These are phyloP conservation scores for Penicillium sp. DNA, from an alignment of 2,329 filamentous ascomycete genomes.

Conservation along the genomic window DNA sequence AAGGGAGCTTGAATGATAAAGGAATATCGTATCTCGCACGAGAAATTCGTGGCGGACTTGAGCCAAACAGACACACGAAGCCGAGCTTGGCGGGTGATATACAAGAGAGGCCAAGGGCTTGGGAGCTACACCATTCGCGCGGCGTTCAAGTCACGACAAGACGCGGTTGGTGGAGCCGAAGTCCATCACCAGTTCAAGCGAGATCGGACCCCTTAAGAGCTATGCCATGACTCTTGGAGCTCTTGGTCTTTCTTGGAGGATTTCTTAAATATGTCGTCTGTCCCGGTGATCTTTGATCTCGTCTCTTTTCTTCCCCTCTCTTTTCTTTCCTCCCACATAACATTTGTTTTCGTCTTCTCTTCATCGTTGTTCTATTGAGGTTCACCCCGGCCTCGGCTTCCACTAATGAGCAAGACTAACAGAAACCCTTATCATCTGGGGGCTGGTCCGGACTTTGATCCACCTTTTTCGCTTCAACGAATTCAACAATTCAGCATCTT, in stretches of 20 bases:
- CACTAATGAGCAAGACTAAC: conserved; percentile 8
- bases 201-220: conserved; percentile 8
- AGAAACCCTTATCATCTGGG: conserved; percentile 16
- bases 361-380: not conserved
- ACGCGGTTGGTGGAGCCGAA: conserved; percentile 3
- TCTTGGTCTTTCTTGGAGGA: not conserved
- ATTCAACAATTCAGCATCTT: too few relatives aligned
- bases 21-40: not conserved
- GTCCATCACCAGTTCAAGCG: not conserved
- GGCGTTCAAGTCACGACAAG: not conserved
- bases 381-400: not conserved
- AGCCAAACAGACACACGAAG: too few relatives aligned
- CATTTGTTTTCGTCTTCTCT: not conserved
- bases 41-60: not conserved
- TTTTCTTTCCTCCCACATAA: not conserved
- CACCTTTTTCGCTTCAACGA: conserved; percentile 11
- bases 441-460: conserved; percentile 16
- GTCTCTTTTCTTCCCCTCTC: not conserved
- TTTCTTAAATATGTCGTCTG: not conserved
- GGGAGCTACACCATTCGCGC: not conserved
- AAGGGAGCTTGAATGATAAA: not conserved
- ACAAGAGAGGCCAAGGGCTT: not conserved
- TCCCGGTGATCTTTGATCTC: not conserved
- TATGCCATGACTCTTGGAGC: conserved; percentile 5
- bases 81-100: not conserved